A percentile compares a stretch with the other conserved stretches of the same genome.
Evolutionary conservation across 148 eudicot genomes (phyloP).

Genomic region (Rhododendron simsii): DNA sequence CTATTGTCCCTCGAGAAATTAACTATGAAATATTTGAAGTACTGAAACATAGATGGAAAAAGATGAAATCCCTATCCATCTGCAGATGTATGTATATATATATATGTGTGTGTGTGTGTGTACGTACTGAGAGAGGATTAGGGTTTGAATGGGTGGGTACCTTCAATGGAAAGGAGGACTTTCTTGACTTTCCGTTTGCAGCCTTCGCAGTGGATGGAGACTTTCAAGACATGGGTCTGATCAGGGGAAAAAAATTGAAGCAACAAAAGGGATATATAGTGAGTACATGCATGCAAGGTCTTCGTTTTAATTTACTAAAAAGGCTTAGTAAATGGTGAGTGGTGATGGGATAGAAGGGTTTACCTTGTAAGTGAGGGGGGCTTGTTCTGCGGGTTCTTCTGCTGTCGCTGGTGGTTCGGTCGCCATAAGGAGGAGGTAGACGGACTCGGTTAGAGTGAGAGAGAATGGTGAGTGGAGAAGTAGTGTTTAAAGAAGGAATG

Average conservation of each 20-base stretch:
- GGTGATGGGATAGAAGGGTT: background rate
- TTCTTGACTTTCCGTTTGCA: constrained; percentile 71
- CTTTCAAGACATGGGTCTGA: constrained; percentile 65
- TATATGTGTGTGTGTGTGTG: too few species aligned
- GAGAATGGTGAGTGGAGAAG: background rate
- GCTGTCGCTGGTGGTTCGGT: constrained; percentile 12
- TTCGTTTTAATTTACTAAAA: background rate
- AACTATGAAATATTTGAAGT: background rate
- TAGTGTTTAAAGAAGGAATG: background rate
- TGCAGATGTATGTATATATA: too few species aligned
- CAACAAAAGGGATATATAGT: background rate
- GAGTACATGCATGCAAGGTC: background rate
- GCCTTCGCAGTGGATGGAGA: constrained; percentile 79
- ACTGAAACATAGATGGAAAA: too few species aligned
- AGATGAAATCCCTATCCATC: too few species aligned
- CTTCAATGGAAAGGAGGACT: constrained; percentile 50
- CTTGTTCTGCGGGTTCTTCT: background rate
- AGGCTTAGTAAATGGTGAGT: background rate
- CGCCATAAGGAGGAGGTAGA: constrained; percentile 24
- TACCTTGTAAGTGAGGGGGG: constrained; percentile 34
- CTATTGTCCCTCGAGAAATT: background rate
- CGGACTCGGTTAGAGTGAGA: background rate
- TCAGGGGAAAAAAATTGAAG: background rate
- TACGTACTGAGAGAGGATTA: background rate
- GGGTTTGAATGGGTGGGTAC: constrained; percentile 18